Evolutionary conservation across 805 yeast genomes (phyloP).

Genomic region (Ogataea glucozyma): DNA sequence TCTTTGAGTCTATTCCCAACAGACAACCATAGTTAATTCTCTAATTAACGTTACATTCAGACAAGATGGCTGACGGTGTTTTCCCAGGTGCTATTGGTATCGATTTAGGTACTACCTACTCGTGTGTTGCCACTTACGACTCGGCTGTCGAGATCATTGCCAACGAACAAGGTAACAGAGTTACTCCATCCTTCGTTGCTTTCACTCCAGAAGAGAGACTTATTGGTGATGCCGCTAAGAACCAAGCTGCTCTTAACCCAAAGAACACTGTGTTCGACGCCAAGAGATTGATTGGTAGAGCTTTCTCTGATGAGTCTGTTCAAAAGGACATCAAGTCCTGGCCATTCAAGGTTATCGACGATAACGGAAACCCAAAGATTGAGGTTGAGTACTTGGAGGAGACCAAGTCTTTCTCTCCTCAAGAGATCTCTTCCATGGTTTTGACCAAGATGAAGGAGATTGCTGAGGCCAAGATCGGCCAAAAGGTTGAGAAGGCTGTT

Average conservation of each 20-base stretch:
- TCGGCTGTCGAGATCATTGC: constrained; percentile 78
- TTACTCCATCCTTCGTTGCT: constrained; percentile 79
- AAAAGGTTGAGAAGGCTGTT: constrained; percentile 71
- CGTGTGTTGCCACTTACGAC: constrained; percentile 77
- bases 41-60: constrained; percentile 15
- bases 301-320: constrained; percentile 72
- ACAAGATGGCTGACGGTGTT: constrained; percentile 93
- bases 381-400: constrained; percentile 72
- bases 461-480: constrained; percentile 76
- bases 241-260: constrained; percentile 81
- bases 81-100: constrained; percentile 99
- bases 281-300: constrained; percentile 79
- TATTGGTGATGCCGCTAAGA: constrained; percentile 83
- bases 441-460: constrained; percentile 81
- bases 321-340: constrained; percentile 90
- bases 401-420: constrained; percentile 69
- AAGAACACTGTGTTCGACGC: constrained; percentile 79
- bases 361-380: constrained; percentile 65
- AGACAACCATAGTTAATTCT: constrained; percentile 8
- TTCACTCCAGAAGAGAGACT: constrained; percentile 77
- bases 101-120: constrained; percentile 88
- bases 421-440: constrained; percentile 75
- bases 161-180: constrained; percentile 85
- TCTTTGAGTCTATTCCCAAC: not conserved
- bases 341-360: constrained; percentile 75